Conservation (phyloP, 2,329 filamentous ascomycete genomes). For the Nemania diffusa region DNA sequence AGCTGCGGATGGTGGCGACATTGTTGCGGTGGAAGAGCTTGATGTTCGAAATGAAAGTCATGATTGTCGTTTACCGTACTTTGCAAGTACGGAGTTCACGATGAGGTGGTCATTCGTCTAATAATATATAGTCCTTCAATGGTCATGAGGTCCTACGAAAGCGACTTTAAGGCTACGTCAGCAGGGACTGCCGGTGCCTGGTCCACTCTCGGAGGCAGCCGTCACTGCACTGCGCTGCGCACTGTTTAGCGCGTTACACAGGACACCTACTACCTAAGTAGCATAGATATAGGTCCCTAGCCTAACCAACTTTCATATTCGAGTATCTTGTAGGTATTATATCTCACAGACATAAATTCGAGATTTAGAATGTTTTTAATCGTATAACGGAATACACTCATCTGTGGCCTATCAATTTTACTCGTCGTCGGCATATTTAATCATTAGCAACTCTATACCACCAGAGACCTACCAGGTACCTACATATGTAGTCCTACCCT, state of each 20-base stretch:
- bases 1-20: conserved; percentile 57
- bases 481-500: too few species aligned
- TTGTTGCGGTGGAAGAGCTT: conserved; percentile 58
- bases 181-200: conserved; percentile 1
- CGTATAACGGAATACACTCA: too few species aligned
- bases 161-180: not conserved
- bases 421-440: too few species aligned
- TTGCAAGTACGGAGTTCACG: conserved; percentile 4
- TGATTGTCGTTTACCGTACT: conserved; percentile 18
- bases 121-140: not conserved
- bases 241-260: not conserved
- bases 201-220: conserved; percentile 5
- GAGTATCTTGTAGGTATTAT: too few species aligned
- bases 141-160: not conserved
- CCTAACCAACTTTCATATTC: too few species aligned
- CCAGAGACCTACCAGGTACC: too few species aligned
- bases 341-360: too few species aligned
- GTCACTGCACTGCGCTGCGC: not conserved
- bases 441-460: too few species aligned
- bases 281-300: too few species aligned
- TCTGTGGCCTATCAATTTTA: too few species aligned
- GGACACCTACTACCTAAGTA: too few species aligned
- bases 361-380: too few species aligned
- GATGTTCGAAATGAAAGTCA: conserved; percentile 47
- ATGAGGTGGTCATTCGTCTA: conserved; percentile 7